A percentile compares a stretch with the other conserved stretches of the same genome.
phyloP scores from a whole-genome alignment of 2,329 filamentous ascomycete genomes.

The Endothia cerciana region DNA sequence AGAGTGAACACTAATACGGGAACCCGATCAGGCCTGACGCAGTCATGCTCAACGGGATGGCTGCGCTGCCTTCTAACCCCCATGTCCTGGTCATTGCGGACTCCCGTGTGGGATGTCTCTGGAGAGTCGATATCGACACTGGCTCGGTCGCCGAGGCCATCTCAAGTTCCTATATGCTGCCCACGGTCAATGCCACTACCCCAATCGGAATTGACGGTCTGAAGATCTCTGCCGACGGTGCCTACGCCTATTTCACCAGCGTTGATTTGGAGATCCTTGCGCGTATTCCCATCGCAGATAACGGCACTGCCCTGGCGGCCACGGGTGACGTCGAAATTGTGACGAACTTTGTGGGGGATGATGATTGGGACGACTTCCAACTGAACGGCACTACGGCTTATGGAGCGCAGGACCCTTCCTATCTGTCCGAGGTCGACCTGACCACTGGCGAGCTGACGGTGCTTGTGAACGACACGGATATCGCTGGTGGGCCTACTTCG shows the following conservation, averaged over 20 bases:
- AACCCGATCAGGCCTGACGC: conserved; percentile 18
- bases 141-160: conserved; percentile 20
- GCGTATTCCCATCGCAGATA: conserved; percentile 23
- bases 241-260: conserved; percentile 29
- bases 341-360: not conserved
- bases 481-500: conserved; percentile 16
- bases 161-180: conserved; percentile 10
- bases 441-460: conserved; percentile 16
- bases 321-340: conserved; percentile 15
- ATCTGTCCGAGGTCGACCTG: conserved; percentile 4
- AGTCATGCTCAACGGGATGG: conserved; percentile 29
- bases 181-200: conserved; percentile 14
- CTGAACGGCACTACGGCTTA: conserved; percentile 20
- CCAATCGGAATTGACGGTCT: conserved; percentile 28
- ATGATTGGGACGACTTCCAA: conserved; percentile 20
- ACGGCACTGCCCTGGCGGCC: conserved; percentile 15
- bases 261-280: conserved; percentile 18
- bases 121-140: conserved; percentile 24
- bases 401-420: conserved; percentile 15
- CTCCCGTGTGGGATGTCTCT: conserved; percentile 23
- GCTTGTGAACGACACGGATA: conserved; percentile 3
- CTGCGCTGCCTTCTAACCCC: conserved; percentile 20
- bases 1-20: not conserved
- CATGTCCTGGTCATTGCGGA: conserved; percentile 24
- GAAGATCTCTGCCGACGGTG: conserved; percentile 19